Evolutionary conservation across 2,329 filamentous ascomycete species (phyloP), one percentile per base, ranked within the genome.

Genomic region (Colletotrichum salicis): DNA sequence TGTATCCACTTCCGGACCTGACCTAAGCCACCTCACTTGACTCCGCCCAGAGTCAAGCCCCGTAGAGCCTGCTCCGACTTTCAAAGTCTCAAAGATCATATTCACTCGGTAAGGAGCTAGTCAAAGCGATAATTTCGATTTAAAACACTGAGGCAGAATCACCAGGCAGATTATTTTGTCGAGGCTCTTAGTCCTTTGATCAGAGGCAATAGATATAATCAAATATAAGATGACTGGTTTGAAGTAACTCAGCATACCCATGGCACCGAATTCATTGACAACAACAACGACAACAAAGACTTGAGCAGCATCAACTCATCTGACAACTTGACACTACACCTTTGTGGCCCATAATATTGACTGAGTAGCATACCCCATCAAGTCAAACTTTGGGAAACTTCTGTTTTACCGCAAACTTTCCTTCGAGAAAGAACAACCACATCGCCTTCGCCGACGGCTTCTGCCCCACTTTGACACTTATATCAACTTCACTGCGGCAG

Each of bases 401-500:
- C 35, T 15, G 51, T 33, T 24, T 27, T 41, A 64, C 27, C n/a
- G 4, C 27, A 59, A 67, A 60, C 45, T 19, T 65, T 66, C 33
- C 66, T 70, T 59, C 10, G 12, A 22, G 37, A 60, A 48, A 7
- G 48, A 60, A 27, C 35, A 58, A 29, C 15, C 33, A 33, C 5
- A 37, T 35, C 24, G 33, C 33, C 35, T 58, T 51, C 54, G 19
- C 35, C 51, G 8, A 51, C 12, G 33, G 33, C 24, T 27, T 24
- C 37, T 11, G n/a, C 22, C 35, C 55, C 52, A 67, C 24, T 55
- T 31, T 45, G 37, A 12, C 58, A 35, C 24, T 48, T 64, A 71
- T 64, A 69, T 60, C 48, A 59, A 56, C 8, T 55, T 24, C 45
- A 70, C 59, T 27, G 45, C n/a, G 22, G 22, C n/a, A 22, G 27